A percentile compares a stretch with the other conserved stretches of the same genome.
phyloP scores from a whole-genome alignment of 345 rosid species.

The Eucalyptus pauciflora region DNA sequence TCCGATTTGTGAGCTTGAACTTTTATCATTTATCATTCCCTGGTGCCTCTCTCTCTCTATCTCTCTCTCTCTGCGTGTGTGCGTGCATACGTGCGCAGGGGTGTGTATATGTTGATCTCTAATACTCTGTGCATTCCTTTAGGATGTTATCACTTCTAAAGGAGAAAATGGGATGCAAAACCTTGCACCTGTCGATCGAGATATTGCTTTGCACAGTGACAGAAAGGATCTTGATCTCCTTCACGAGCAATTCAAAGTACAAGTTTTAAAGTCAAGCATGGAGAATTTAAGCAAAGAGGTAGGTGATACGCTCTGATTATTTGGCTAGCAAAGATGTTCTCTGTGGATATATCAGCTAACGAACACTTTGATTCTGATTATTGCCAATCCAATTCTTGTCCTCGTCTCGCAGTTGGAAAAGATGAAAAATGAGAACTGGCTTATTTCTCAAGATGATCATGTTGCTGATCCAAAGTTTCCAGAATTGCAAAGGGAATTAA shows the following conservation, averaged over 20 bases:
- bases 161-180: slow-evolving; percentile 28
- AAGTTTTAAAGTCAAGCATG: slow-evolving; percentile 76
- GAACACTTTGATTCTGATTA: not conserved
- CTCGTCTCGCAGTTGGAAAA: slow-evolving; percentile 56
- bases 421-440: slow-evolving; percentile 90
- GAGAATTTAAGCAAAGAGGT: slow-evolving; percentile 90
- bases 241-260: slow-evolving; percentile 54
- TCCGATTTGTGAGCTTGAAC: not conserved
- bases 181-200: slow-evolving; percentile 17
- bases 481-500: slow-evolving; percentile 48
- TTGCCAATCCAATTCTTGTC: not conserved
- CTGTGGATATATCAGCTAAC: not conserved
- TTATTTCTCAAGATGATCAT: slow-evolving; percentile 31
- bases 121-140: not conserved
- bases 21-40: not conserved
- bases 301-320: not conserved
- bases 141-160: slow-evolving; percentile 35
- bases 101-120: not conserved
- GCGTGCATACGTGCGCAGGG: accelerated
- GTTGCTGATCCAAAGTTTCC: slow-evolving; percentile 47
- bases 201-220: slow-evolving; percentile 21
- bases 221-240: slow-evolving; percentile 33
- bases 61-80: not conserved
- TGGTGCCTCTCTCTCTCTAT: not conserved
- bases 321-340: not conserved